phyloP scores from a whole-genome alignment of 176 grass and related monocot genomes.

The Panicum miliaceum region DNA sequence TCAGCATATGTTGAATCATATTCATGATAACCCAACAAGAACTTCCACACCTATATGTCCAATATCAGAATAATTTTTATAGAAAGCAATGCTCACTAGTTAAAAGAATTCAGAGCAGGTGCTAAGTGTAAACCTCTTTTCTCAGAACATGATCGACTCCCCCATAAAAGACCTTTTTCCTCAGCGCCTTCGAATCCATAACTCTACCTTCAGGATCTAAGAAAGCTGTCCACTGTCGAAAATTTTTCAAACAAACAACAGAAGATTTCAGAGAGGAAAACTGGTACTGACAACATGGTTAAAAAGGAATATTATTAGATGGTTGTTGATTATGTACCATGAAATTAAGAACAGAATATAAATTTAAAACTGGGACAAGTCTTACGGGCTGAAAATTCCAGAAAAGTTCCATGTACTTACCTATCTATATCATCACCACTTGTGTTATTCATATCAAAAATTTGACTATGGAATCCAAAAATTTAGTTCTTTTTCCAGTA shows the following conservation, averaged over 20 bases:
- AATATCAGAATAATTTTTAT: constrained; percentile 39
- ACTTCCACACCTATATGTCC: constrained; percentile 88
- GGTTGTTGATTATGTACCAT: neutral
- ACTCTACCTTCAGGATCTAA: constrained; percentile 96
- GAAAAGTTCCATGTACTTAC: neutral
- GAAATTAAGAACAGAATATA: constrained; percentile 16
- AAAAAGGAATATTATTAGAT: constrained; percentile 23
- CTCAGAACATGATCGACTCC: constrained; percentile 83
- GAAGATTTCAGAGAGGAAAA: constrained; percentile 28
- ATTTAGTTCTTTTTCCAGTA: constrained; percentile 4
- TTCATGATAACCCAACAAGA: constrained; percentile 89
- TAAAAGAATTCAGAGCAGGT: constrained; percentile 31
- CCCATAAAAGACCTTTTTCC: constrained; percentile 91
- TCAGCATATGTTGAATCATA: constrained; percentile 98
- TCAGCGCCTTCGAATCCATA: constrained; percentile 87
- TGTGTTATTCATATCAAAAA: neutral
- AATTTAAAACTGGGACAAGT: constrained; percentile 8
- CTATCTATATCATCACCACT: neutral
- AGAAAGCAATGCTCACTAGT: constrained; percentile 30
- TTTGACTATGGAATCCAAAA: neutral
- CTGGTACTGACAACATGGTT: constrained; percentile 14
- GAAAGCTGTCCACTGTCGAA: constrained; percentile 75
- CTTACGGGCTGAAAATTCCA: neutral
- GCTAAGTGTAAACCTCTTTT: constrained; percentile 75
- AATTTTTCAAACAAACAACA: constrained; percentile 38